Percentiles rank a stretch among this genome's conserved stretches.
Conservation (phyloP, 2,329 filamentous ascomycete species). For the Fusarium sp. region DNA sequence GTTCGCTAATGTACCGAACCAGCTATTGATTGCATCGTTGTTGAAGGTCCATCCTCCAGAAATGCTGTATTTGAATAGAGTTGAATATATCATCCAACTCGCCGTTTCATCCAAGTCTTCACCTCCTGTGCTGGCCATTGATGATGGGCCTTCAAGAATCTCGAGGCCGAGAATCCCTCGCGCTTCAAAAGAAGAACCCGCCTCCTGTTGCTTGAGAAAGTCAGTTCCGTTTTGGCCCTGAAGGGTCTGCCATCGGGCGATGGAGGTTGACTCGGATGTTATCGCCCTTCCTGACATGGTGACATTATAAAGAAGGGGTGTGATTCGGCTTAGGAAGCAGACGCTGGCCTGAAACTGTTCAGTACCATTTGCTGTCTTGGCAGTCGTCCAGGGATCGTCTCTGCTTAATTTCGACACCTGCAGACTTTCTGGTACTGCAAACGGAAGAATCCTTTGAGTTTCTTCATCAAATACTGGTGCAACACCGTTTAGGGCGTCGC, state of each 20-base stretch:
- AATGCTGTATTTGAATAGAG: neutral
- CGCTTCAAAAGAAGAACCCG: neutral
- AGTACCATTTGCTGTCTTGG: fast-evolving
- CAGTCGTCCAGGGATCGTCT: neutral
- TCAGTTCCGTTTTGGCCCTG: neutral
- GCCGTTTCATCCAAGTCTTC: neutral
- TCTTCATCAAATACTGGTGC: neutral
- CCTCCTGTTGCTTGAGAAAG: neutral
- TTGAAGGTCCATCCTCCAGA: neutral
- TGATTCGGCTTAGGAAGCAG: neutral
- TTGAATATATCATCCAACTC: neutral
- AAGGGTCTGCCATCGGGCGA: neutral
- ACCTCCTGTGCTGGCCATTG: neutral
- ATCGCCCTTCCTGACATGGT: conserved; percentile 16
- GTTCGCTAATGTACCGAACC: fast-evolving
- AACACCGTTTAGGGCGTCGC: neutral
- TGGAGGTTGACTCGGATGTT: neutral
- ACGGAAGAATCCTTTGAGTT: fast-evolving
- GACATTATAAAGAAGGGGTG: conserved; percentile 8
- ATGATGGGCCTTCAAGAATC: neutral
- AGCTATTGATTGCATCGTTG: neutral
- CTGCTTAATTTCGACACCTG: neutral
- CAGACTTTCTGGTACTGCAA: fast-evolving
- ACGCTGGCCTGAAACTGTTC: neutral
- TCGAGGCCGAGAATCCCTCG: conserved; percentile 15